phyloP scores from a whole-genome alignment of 441 rosid species.

The Arabidopsis hybrid region DNA sequence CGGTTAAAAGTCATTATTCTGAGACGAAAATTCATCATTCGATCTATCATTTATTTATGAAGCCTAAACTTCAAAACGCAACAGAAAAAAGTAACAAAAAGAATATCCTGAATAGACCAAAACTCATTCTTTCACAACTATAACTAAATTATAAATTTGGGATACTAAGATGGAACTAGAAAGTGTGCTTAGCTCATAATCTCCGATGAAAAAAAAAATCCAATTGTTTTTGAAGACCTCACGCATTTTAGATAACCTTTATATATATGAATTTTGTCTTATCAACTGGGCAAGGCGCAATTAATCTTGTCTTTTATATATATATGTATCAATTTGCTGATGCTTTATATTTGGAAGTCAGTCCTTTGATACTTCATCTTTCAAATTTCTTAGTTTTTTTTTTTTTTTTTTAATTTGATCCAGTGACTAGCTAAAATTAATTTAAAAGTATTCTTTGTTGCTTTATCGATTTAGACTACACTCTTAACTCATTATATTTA shows the following conservation, averaged over 20 bases:
- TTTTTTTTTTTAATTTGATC: not conserved
- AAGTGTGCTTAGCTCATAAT: not conserved
- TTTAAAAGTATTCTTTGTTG: not conserved
- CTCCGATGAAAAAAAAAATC: not conserved
- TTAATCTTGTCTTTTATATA: not conserved
- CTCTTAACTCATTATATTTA: conserved; percentile 6
- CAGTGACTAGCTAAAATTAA: not conserved
- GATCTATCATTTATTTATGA: no score
- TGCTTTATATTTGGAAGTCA: not conserved
- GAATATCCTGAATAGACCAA: not conserved
- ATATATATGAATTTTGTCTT: no score
- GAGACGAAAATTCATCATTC: no score
- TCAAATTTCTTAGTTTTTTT: not conserved
- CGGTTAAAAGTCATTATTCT: no score
- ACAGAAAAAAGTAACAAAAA: not conserved
- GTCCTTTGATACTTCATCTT: conserved; percentile 1
- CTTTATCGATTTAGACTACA: not conserved
- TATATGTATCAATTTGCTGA: not conserved
- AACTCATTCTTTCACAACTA: not conserved
- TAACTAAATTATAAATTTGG: no score
- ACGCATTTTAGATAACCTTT: not conserved
- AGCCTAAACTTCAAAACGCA: not conserved
- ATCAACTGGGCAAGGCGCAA: not conserved
- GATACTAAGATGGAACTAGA: not conserved
- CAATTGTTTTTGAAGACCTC: not conserved